A percentile compares a stretch with the other conserved stretches of the same genome.
phyloP scores from a whole-genome alignment of 2,329 filamentous ascomycete species.

The Sclerotinia sclerotiorum region DNA sequence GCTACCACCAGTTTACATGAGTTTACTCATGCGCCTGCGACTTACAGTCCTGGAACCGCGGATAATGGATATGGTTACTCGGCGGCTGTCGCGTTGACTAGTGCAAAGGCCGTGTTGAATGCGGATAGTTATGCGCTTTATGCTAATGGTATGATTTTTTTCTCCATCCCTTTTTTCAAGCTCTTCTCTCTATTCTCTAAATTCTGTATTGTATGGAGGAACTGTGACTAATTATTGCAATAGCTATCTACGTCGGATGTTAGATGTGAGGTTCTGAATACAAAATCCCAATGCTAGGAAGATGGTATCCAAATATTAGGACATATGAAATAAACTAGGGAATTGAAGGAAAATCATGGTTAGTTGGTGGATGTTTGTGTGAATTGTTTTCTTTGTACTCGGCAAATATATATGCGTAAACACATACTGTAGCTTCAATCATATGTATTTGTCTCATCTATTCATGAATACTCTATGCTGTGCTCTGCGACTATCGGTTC shows the following conservation, averaged over 20 bases:
- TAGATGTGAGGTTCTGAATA: neutral
- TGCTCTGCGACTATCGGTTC: neutral
- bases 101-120: constrained; percentile 56
- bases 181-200: too few species aligned
- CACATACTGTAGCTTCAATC: neutral
- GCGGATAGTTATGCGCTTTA: constrained; percentile 52
- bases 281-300: neutral
- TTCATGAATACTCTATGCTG: neutral
- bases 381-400: neutral
- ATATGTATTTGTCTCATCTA: neutral
- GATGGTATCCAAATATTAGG: neutral
- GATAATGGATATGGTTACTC: constrained; percentile 61
- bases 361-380: neutral
- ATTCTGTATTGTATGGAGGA: too few species aligned
- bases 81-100: constrained; percentile 47
- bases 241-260: constrained; percentile 15
- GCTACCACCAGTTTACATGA: constrained; percentile 66
- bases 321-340: too few species aligned
- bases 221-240: neutral
- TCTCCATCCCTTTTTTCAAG: neutral
- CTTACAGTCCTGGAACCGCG: constrained; percentile 54
- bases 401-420: neutral
- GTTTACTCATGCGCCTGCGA: constrained; percentile 59
- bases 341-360: neutral
- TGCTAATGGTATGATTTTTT: constrained; percentile 13